phyloP scores from a whole-genome alignment of 257 asterid genomes.

The Vinca minor region DNA sequence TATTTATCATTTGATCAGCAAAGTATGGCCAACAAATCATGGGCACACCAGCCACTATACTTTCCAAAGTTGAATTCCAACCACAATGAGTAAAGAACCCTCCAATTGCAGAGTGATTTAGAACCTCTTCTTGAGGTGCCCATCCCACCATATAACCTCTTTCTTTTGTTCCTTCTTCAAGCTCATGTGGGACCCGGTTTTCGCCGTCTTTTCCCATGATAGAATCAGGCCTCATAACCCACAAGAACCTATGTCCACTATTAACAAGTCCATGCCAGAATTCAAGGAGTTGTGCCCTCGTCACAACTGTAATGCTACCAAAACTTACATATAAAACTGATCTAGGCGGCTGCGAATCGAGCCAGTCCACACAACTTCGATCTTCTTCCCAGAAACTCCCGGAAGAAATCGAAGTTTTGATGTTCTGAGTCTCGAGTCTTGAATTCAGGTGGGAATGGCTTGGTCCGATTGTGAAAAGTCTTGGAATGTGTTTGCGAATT shows the following conservation, averaged over 20 bases:
- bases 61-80: constrained; percentile 31
- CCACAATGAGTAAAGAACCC: constrained; percentile 31
- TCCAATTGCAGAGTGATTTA: constrained; percentile 21
- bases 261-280: constrained; percentile 25
- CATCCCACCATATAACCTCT: constrained; percentile 24
- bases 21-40: constrained; percentile 30
- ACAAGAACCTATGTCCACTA: constrained; percentile 23
- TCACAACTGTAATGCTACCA: constrained; percentile 21
- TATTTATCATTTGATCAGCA: constrained; percentile 38
- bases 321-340: constrained; percentile 30
- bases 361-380: constrained; percentile 21
- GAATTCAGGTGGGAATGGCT: constrained; percentile 15
- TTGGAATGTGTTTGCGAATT: constrained; percentile 18
- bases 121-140: constrained; percentile 25
- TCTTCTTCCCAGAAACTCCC: constrained; percentile 32
- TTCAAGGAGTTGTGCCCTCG: constrained; percentile 17
- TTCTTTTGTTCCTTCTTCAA: constrained; percentile 11
- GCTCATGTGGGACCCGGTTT: constrained; percentile 8
- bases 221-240: constrained; percentile 23
- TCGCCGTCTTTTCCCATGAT: background rate
- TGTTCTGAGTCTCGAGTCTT: background rate
- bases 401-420: constrained; percentile 5
- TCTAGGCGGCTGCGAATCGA: constrained; percentile 16
- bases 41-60: constrained; percentile 27
- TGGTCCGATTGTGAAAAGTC: constrained; percentile 27